A percentile compares a stretch with the other conserved stretches of the same genome.
Conservation (phyloP, 306 rosid species). For the Trifolium dubium region DNA sequence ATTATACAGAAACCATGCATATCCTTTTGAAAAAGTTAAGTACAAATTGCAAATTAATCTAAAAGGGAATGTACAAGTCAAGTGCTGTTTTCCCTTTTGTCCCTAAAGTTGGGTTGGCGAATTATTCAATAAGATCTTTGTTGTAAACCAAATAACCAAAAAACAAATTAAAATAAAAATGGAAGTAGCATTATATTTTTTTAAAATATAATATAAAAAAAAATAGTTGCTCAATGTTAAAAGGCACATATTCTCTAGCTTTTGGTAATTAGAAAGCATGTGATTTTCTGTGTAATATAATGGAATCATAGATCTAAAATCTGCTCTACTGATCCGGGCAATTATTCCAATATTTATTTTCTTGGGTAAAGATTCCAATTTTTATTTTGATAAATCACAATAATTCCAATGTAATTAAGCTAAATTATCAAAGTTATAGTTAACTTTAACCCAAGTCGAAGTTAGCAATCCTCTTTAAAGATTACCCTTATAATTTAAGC, state of each 20-base stretch:
- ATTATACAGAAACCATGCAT: too few relatives aligned
- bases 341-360: background rate
- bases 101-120: slow-evolving; percentile 39
- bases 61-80: slow-evolving; percentile 26
- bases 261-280: slow-evolving; percentile 61
- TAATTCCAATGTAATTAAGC: slow-evolving; percentile 33
- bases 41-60: too few relatives aligned
- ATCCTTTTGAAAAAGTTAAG: too few relatives aligned
- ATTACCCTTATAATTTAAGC: slow-evolving; percentile 13
- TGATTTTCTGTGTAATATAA: slow-evolving; percentile 53
- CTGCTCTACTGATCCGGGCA: slow-evolving; percentile 35
- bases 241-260: slow-evolving; percentile 69
- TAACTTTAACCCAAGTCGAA: too few relatives aligned
- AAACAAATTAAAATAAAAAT: background rate
- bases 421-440: slow-evolving; percentile 27
- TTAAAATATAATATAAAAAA: background rate
- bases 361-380: background rate
- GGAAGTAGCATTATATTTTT: background rate
- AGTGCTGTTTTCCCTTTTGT: slow-evolving; percentile 34
- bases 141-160: slow-evolving; percentile 39
- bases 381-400: slow-evolving; percentile 34
- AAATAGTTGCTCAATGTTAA: slow-evolving; percentile 27
- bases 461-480: too few relatives aligned
- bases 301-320: slow-evolving; percentile 63
- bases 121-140: slow-evolving; percentile 40